Evolutionary conservation across 805 yeast species (phyloP).

Genomic region (Cyberlindnera galapagoensis): DNA sequence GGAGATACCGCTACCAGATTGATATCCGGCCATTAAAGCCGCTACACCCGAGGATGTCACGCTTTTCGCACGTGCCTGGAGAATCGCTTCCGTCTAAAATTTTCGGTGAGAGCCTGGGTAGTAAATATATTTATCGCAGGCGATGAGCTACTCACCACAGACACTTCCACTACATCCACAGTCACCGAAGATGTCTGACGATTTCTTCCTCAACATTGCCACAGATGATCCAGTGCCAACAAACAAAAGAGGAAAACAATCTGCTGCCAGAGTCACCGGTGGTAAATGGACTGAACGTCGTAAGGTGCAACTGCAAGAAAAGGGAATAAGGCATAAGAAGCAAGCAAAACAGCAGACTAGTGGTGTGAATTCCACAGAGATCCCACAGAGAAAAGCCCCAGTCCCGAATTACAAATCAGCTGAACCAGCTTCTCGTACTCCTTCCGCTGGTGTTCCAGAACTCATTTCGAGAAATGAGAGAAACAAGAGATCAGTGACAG

Average conservation of each 20-base stretch:
- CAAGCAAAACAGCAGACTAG: conserved; percentile 2
- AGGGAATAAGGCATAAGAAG: conserved; percentile 17
- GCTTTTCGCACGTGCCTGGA: no score
- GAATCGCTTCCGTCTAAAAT: no score
- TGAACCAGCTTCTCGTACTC: neutral
- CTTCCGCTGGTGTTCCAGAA: neutral
- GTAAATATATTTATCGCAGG: no score
- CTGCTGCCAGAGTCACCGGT: conserved; percentile 45
- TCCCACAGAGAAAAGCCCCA: conserved; percentile 3
- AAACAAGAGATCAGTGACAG: conserved; percentile 13
- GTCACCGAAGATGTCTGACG: conserved; percentile 47
- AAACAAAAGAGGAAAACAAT: conserved; percentile 13
- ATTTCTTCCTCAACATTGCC: conserved; percentile 69
- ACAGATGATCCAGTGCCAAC: conserved; percentile 23
- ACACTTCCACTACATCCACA: no score
- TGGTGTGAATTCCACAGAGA: conserved; percentile 9
- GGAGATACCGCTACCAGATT: no score
- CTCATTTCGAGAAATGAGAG: conserved; percentile 8
- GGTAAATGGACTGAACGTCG: conserved; percentile 84
- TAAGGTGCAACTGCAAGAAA: conserved; percentile 27
- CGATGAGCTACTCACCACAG: no score
- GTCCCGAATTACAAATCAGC: conserved; percentile 1
- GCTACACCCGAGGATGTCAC: no score
- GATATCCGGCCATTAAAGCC: no score
- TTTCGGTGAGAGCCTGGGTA: no score